A percentile compares a stretch with the other conserved stretches of the same genome.
Evolutionary conservation across 352 stramenopile species (phyloP).

Genomic region (Phytophthora pseudosyringae): DNA sequence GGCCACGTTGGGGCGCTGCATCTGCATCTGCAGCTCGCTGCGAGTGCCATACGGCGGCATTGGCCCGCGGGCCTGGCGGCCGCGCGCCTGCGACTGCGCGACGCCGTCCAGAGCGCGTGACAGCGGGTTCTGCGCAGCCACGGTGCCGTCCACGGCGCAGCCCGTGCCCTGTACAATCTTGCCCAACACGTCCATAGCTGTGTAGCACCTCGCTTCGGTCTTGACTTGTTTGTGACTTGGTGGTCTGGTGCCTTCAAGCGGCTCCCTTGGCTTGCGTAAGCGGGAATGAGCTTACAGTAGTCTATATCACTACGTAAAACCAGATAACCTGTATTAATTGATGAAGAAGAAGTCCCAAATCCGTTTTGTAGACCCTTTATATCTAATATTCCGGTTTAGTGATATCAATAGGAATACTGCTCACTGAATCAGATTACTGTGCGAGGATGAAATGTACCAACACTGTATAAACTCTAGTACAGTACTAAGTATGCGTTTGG

Average conservation of each 20-base stretch:
- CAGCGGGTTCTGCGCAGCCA: slow-evolving; percentile 85
- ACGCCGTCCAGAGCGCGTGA: slow-evolving; percentile 81
- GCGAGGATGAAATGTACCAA: neutral
- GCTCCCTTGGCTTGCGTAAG: slow-evolving; percentile 25
- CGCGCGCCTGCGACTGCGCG: slow-evolving; percentile 64
- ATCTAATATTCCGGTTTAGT: no score
- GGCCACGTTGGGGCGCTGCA: slow-evolving; percentile 71
- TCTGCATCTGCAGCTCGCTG: slow-evolving; percentile 72
- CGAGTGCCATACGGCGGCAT: slow-evolving; percentile 39
- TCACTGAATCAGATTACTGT: no score
- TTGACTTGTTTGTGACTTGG: neutral
- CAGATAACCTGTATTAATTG: neutral
- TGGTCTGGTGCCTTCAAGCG: slow-evolving; percentile 14
- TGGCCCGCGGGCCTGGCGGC: slow-evolving; percentile 39
- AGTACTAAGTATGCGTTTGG: no score
- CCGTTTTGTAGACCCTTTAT: no score
- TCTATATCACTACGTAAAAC: no score
- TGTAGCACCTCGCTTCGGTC: neutral
- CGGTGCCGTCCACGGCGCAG: slow-evolving; percentile 82
- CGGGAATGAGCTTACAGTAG: neutral
- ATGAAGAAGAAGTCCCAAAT: neutral
- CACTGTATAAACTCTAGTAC: no score
- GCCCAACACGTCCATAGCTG: slow-evolving; percentile 76
- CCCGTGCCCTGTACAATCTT: slow-evolving; percentile 87
- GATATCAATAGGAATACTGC: no score